Base-by-base conservation (phyloP, 306 rosid genomes). In the Cotoneaster glaucophyllus region DNA sequence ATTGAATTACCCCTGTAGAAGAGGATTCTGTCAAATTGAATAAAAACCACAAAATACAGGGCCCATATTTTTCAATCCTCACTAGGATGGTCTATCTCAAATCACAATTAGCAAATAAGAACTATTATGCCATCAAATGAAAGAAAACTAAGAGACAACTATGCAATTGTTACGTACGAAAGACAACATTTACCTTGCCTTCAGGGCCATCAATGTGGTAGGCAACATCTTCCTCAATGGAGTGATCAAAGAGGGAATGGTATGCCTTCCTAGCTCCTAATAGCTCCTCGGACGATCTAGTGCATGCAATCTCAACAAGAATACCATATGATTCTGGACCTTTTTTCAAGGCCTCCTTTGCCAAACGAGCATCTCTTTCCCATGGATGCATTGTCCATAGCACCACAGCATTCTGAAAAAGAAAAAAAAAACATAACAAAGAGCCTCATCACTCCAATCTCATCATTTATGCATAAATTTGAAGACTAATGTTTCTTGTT, bases 351-450 rank as follows among this genome's bases (percentile, higher is more conserved):
- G 97, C 97, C 80, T 88, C 88, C 81, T 83, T 92, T 11, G 64
- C 86, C 69, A 92, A 79, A 71, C 96, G 96, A 12, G 99, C 99
- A 79, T 95, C 99, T 64, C 97, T 86, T 83, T 95, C 99, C 98
- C 97, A 95, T 44, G 98, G 97, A 79, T 95, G 98, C 93, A 91
- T 92, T 15, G 89, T 73, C 99, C 99, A 90, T 37, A 87, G 71
- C 58, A 92, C 93, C 82, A 88, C 88, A 32, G 97, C 96, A 70
- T 86, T 89, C 98, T 95, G 82, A 76, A 59, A 37, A 37, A 0
- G 4, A 15, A 52, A 0, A 18, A 18, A 50, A 0, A 29, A 29
- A 29, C 52, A 57, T 50, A 31, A 37, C 0, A 43, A 61, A 28
- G 44, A 5, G 21, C 25, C 57, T 73, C 28, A 59, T 73, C 13